phyloP scores from a whole-genome alignment of 805 yeast genomes.

The Clavispora asparagi region DNA sequence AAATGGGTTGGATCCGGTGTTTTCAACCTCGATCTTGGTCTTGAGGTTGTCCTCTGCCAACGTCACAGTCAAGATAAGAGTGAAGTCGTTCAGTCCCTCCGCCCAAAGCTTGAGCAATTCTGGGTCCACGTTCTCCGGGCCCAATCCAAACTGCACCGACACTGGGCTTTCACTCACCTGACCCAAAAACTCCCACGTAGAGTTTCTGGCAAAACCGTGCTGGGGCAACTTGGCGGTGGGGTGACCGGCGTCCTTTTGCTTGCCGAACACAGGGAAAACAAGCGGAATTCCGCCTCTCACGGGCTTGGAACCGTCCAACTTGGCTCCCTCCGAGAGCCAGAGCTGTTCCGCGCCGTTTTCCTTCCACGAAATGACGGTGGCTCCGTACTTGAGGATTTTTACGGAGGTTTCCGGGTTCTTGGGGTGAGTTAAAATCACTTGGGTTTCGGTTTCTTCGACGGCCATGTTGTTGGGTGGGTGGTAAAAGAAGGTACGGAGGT shows the following conservation, averaged over 20 bases:
- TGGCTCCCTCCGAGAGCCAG: conserved; percentile 76
- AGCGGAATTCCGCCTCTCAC: conserved; percentile 97
- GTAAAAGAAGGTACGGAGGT: background rate
- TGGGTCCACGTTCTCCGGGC: conserved; percentile 73
- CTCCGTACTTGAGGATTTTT: conserved; percentile 80
- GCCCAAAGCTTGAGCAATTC: conserved; percentile 59
- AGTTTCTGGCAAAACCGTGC: conserved; percentile 93
- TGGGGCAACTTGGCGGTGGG: conserved; percentile 77
- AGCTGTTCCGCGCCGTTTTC: conserved; percentile 69
- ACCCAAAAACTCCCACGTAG: conserved; percentile 92
- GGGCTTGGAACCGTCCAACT: conserved; percentile 86
- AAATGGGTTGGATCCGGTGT: conserved; percentile 59
- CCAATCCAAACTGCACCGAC: conserved; percentile 83
- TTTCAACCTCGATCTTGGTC: conserved; percentile 72
- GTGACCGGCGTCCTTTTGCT: conserved; percentile 41
- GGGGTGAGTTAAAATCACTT: conserved; percentile 57
- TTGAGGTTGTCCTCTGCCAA: conserved; percentile 47
- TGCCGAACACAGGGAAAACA: conserved; percentile 93
- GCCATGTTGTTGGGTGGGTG: conserved; percentile 40
- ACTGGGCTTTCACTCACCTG: conserved; percentile 60
- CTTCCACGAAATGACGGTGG: conserved; percentile 80
- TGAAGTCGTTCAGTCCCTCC: conserved; percentile 56
- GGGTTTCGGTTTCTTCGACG: conserved; percentile 59
- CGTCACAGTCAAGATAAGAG: conserved; percentile 67
- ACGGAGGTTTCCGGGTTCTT: conserved; percentile 48